phyloP scores from a whole-genome alignment of 371 early-diverging fungal genomes.

The Chytridium lagenaria region DNA sequence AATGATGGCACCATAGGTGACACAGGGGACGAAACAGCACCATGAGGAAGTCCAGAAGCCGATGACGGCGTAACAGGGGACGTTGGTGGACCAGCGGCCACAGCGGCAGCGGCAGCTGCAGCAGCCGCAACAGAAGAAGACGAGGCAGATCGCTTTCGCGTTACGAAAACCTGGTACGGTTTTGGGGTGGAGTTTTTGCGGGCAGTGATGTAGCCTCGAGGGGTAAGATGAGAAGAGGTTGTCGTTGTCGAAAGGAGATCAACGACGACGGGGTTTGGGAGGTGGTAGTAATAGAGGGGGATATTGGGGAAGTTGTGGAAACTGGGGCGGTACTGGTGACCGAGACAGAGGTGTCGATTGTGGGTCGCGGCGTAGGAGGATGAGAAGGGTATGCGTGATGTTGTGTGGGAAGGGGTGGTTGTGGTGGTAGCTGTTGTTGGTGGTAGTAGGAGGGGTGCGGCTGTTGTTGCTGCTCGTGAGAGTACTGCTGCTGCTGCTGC shows the following conservation, averaged over 20 bases:
- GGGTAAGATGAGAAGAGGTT: conserved; percentile 1
- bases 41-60: background rate
- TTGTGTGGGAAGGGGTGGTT: too few species aligned
- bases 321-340: background rate
- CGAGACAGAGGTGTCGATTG: background rate
- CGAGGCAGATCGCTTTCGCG: background rate
- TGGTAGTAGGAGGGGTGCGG: too few species aligned
- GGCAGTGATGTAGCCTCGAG: background rate
- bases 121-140: background rate
- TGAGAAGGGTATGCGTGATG: too few species aligned
- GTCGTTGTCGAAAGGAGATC: background rate
- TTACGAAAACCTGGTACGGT: conserved; percentile 9
- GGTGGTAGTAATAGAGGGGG: too few species aligned
- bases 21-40: background rate
- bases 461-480: too few species aligned
- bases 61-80: background rate
- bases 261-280: background rate
- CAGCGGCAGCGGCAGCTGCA: background rate
- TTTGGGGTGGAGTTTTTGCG: conserved; percentile 5
- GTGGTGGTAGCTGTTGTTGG: too few species aligned
- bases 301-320: background rate
- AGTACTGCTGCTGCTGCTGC: too few species aligned
- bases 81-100: background rate
- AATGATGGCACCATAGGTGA: background rate
- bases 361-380: too few species aligned